phyloP scores from a whole-genome alignment of 257 asterid genomes.

The Orobanche coerulescens region DNA sequence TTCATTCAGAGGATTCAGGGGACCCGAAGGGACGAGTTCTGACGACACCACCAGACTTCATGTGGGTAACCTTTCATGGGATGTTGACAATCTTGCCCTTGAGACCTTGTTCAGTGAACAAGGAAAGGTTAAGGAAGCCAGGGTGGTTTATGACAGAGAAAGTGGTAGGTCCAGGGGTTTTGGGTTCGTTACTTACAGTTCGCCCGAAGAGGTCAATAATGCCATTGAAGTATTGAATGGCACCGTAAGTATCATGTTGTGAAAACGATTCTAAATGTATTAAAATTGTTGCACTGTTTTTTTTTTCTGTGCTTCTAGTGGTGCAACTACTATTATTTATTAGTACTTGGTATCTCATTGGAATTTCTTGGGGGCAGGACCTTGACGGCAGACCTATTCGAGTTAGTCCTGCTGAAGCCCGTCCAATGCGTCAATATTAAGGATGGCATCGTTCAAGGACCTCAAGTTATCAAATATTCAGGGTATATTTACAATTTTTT shows the following conservation, averaged over 20 bases:
- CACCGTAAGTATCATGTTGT: constrained; percentile 39
- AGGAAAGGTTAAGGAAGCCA: constrained; percentile 76
- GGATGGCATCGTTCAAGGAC: constrained; percentile 5
- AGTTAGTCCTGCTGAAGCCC: constrained; percentile 52
- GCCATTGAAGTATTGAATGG: constrained; percentile 66
- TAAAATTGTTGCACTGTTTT: background rate
- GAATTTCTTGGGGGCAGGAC: constrained; percentile 34
- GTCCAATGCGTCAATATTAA: constrained; percentile 29
- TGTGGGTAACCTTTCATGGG: constrained; percentile 86
- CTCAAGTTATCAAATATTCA: constrained; percentile 5
- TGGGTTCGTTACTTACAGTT: constrained; percentile 71
- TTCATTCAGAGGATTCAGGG: constrained; percentile 39
- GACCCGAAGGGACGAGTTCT: constrained; percentile 33
- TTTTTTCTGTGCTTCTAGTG: background rate
- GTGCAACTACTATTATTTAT: background rate
- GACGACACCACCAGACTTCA: constrained; percentile 41
- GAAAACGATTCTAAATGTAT: background rate
- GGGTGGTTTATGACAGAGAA: constrained; percentile 74
- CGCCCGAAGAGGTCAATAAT: constrained; percentile 59
- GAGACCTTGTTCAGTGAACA: constrained; percentile 64
- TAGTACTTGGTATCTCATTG: background rate
- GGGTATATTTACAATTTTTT: constrained; percentile 17
- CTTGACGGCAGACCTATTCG: constrained; percentile 50
- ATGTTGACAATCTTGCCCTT: constrained; percentile 57
- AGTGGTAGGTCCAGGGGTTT: constrained; percentile 88